Base-by-base conservation (phyloP, 305 asterid species). In the Solanum hybrid region DNA sequence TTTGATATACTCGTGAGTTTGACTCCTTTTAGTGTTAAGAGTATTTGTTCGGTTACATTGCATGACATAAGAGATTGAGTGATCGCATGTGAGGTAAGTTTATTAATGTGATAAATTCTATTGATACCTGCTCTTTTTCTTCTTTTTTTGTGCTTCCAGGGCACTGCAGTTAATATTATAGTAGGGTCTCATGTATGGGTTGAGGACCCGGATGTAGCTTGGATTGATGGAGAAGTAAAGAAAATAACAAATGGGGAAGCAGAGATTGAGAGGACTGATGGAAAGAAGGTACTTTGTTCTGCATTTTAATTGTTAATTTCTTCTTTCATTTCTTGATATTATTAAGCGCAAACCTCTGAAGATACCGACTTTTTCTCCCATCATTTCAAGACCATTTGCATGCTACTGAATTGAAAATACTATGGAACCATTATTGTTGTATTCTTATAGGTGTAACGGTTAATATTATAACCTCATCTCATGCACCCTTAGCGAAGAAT, bases 171-270 rank as follows among this genome's bases (percentile, higher is more conserved):
- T 90, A 96, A 97, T 90, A 97, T 98, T 89, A 97, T 97, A 79
- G 98, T 93, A 79, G 99, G 99, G 71, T 98, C 99, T 89, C 95
- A 98, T 82, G 98, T 98, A 90, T 98, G 99, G 99, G 91, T 90
- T 81, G 98, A 95, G 93, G 99, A 98, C 94, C 95, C 94, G 27
- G 88, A 31, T 26, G 69, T 91, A 91, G 96, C 99, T 86, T 98
- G 99, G 99, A 87, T 94, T 85, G 98, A 95, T 92, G 99, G 99
- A 87, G 94, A 90, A 92, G 99, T 98, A 86, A 93, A 91, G 87
- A 97, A 94, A 92, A 96, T 97, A 81, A 94, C 89, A 24, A 98
- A 97, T 87, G 92, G 93, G 88, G 96, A 95, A 91, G 95, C 92
- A 93, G 98, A 95, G 91, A 89, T 96, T 89, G 90, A 95, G 93